Evolutionary conservation across 106 monocot genomes (phyloP).

Genomic region (Amphibolis antarctica): DNA sequence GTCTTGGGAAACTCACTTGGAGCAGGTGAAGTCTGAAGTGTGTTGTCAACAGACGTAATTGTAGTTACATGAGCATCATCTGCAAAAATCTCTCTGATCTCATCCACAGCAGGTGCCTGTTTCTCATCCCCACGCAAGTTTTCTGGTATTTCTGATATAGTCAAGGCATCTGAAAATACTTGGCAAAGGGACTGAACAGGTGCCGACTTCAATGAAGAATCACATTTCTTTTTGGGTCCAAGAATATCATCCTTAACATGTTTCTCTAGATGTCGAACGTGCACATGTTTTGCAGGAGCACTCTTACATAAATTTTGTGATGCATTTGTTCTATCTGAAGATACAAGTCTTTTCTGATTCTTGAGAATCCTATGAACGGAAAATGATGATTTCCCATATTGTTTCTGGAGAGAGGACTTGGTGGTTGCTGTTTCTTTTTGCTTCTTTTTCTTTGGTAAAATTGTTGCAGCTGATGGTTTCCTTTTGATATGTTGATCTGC

Average conservation of each 20-base stretch:
- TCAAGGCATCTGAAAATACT: conserved; percentile 42
- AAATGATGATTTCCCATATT: conserved; percentile 4
- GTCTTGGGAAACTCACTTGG: not conserved
- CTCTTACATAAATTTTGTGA: not conserved
- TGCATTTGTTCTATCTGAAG: not conserved
- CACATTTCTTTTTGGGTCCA: conserved; percentile 6
- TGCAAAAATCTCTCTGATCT: not conserved
- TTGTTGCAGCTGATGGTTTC: conserved; percentile 19
- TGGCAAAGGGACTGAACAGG: conserved; percentile 36
- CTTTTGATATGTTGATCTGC: conserved; percentile 8
- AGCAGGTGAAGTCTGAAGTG: not conserved
- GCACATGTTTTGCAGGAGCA: not conserved
- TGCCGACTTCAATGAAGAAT: conserved; percentile 19
- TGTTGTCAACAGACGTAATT: not conserved
- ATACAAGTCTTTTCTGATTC: conserved; percentile 8
- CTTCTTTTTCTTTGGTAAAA: conserved; percentile 16
- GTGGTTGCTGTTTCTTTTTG: conserved; percentile 18
- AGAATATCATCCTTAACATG: conserved; percentile 29
- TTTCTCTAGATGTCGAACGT: conserved; percentile 16
- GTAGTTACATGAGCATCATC: conserved; percentile 3
- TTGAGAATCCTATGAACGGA: conserved; percentile 31
- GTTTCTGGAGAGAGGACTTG: conserved; percentile 15
- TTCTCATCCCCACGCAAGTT: conserved; percentile 1
- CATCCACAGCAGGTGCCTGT: not conserved
- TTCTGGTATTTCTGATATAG: conserved; percentile 28